Base-by-base conservation (phyloP, 371 early-diverging fungal species). In the Choanephora cucurbitarum region DNA sequence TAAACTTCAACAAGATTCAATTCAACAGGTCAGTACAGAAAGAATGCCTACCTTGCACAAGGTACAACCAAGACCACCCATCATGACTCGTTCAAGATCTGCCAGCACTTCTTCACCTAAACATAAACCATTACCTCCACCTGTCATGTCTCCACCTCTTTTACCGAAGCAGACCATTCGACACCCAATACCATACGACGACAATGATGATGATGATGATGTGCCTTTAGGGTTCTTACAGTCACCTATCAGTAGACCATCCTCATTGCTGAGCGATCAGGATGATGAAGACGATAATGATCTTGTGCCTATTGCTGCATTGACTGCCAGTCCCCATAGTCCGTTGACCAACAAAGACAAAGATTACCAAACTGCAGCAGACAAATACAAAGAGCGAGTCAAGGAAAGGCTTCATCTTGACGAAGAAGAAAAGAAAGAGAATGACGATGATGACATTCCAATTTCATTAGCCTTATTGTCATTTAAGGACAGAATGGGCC, bases 241-340 rank as follows among this genome's bases (percentile, higher is more conserved):
- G 45, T 56, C 66, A 24, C 61, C 64, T 31, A 55, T 58, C 9
- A 59, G 56, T 19, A 58, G 23, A 34, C 67, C 59, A 9, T 62
- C 62, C 6, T 65, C 66, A n/a, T 34, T 69, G 10, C 39, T 69
- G 15, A 62, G 52, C 24, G 69, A 69, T 31, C 32, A 55, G 6
- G 66, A 69, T 34, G 66, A 61, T 24, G 69, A 69, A 7, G 69
- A 69, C n/a, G 69, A 69, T 32, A 57, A 61, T 14, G 69, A 69
- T 46, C 23, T 61, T 24, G 39, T 69, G 3, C 69, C 69, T 3
- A 69, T 69, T 34, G 69, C 69, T 1, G 52, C 18, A 0, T 40
- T 61, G 11, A 46, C 32, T 32, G 37, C 24, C 33, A 46, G 22
- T 17, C 24, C 32, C 18, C 21, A 41, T 18, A 22, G 31, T 14